Conservation (phyloP, 169 alveolate genomes). For the Plasmodium vivax region DNA sequence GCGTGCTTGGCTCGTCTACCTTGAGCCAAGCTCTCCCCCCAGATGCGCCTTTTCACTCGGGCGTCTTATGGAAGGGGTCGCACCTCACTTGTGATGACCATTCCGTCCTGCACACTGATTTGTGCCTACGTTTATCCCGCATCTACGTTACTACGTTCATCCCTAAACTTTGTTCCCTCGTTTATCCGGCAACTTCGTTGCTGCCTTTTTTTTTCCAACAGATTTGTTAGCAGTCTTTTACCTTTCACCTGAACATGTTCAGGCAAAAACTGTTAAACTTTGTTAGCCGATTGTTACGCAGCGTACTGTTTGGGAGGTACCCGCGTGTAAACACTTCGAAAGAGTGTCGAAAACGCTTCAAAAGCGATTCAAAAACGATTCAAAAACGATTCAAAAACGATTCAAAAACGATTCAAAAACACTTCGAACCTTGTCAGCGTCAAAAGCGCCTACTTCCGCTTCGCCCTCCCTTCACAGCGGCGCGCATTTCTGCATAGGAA, state of each 20-base stretch:
- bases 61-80: neutral
- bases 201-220: neutral
- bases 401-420: too few relatives aligned
- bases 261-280: neutral
- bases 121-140: neutral
- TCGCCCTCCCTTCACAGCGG: neutral
- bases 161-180: neutral
- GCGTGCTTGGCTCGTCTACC: neutral
- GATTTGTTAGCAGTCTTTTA: neutral
- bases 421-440: neutral
- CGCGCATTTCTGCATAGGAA: neutral
- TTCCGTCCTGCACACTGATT: neutral
- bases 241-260: constrained; percentile 2
- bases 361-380: too few relatives aligned
- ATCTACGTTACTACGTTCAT: too few relatives aligned
- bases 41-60: neutral
- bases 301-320: neutral
- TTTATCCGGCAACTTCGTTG: neutral
- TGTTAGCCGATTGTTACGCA: neutral
- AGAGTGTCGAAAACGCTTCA: too few relatives aligned
- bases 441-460: neutral
- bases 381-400: too few relatives aligned
- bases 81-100: neutral
- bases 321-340: neutral
- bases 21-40: neutral